Base-by-base conservation (phyloP, 805 yeast species). In the Candida loeiensis region DNA sequence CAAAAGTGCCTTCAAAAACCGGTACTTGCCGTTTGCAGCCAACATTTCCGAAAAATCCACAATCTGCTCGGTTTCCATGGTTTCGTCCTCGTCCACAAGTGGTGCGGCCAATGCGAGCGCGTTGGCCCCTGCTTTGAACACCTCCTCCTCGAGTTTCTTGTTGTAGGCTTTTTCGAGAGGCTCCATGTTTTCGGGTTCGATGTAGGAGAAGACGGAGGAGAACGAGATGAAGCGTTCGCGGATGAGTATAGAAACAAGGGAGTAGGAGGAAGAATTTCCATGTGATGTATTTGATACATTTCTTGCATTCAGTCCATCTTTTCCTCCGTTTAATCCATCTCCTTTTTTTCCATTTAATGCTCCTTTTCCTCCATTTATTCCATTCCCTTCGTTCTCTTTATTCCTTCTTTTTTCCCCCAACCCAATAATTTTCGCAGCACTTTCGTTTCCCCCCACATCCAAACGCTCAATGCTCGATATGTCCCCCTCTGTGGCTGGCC, bases 71-170 rank as follows among this genome's bases (percentile, higher is more conserved):
- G 15, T 36, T 16, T 22, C 26, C 6, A 13, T 19, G n/a, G 14
- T n/a, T 19, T 37, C 42, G 4, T 43, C 85, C 25, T 83, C 91
- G 27, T 77, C 80, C 3, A 73, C 69, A 27, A 90, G 66, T 0
- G 96, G 95, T 7, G 93, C 93, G 4, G 96, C 96, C 49, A 89
- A 57, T 0, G 97, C 93, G 36, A 90, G 63, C 0, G 95, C 95
- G 45, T 83, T 85, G 0, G 86, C 82, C 17, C 77, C 73, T 0
- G 90, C 82, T 45, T 69, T 67, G 50, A 71, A 68, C 0, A 85
- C 76, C 43, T 78, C 74, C 9, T 77, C 77, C 12, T 80, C 79
- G 41, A 71, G 49, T 7, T 71, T 66, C 21, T 64, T 61, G 26
- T 74, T 71, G 54, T 77, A 74, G 3, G 56, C 53, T 1, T 60